Conservation (phyloP, 495 filamentous ascomycete genomes). For the Talaromyces proteolyticus region DNA sequence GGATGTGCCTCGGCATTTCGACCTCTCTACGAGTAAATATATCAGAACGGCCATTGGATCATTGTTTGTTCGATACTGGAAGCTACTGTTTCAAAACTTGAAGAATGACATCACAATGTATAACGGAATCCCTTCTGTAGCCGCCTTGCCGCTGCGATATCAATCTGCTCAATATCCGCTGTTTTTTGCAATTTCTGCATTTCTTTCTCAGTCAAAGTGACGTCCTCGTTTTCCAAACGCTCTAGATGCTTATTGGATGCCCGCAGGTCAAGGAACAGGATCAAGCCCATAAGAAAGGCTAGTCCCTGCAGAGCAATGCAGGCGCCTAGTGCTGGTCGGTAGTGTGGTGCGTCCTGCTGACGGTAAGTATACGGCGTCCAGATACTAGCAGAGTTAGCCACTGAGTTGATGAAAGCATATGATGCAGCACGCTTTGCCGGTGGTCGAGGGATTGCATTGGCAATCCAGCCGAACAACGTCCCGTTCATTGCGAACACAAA, state of each 20-base stretch:
- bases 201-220: constrained; percentile 33
- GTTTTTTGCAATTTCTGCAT: constrained; percentile 34
- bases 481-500: constrained; percentile 49
- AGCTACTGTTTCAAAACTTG: neutral
- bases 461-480: constrained; percentile 50
- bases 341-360: constrained; percentile 28
- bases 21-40: no score
- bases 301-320: constrained; percentile 41
- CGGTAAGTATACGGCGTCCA: constrained; percentile 51
- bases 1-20: no score
- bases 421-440: constrained; percentile 50
- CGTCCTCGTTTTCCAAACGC: constrained; percentile 37
- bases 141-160: constrained; percentile 35
- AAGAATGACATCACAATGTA: constrained; percentile 17
- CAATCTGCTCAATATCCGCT: constrained; percentile 42
- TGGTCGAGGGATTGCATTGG: constrained; percentile 44
- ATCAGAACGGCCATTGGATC: no score
- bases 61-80: no score
- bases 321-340: constrained; percentile 37
- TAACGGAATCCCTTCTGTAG: constrained; percentile 46
- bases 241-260: constrained; percentile 39
- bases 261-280: constrained; percentile 37
- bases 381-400: constrained; percentile 48
- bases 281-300: constrained; percentile 25
- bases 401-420: constrained; percentile 48